These are phyloP conservation scores for Paratinospora sagittata DNA, from an alignment of 164 flowering plant genomes.

Conservation along the genomic window DNA sequence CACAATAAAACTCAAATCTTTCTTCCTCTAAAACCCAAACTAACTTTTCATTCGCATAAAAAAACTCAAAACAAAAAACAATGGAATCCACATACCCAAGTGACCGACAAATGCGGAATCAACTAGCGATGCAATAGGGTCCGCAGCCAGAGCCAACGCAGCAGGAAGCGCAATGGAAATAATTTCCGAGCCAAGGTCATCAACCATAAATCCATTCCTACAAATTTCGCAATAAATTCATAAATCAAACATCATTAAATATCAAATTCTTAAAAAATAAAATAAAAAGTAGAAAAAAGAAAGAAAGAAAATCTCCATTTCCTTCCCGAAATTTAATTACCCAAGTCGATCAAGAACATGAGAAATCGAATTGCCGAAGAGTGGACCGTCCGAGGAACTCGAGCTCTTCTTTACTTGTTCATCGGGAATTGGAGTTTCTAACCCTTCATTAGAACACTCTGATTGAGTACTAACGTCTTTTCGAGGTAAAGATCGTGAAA, in stretches of 20 bases:
- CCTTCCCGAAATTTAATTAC: slow-evolving; percentile 6
- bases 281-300: neutral
- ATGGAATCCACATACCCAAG: slow-evolving; percentile 5
- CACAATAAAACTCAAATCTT: neutral
- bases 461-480: neutral
- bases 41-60: neutral
- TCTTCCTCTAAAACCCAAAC: slow-evolving; percentile 1
- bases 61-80: neutral
- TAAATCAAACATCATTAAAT: neutral
- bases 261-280: neutral
- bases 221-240: neutral
- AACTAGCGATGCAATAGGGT: slow-evolving; percentile 62
- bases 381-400: neutral
- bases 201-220: slow-evolving; percentile 37
- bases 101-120: slow-evolving; percentile 82
- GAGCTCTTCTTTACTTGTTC: neutral
- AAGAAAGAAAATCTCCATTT: neutral
- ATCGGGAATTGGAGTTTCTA: neutral
- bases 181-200: slow-evolving; percentile 51
- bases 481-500: slow-evolving; percentile 14
- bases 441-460: slow-evolving; percentile 4
- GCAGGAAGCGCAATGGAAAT: slow-evolving; percentile 76
- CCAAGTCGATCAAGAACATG: slow-evolving; percentile 20
- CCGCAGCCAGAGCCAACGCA: slow-evolving; percentile 79
- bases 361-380: slow-evolving; percentile 12